A percentile compares a stretch with the other conserved stretches of the same genome.
Evolutionary conservation across 164 flowering plant species (phyloP).

Genomic region (Macadamia integrifolia): DNA sequence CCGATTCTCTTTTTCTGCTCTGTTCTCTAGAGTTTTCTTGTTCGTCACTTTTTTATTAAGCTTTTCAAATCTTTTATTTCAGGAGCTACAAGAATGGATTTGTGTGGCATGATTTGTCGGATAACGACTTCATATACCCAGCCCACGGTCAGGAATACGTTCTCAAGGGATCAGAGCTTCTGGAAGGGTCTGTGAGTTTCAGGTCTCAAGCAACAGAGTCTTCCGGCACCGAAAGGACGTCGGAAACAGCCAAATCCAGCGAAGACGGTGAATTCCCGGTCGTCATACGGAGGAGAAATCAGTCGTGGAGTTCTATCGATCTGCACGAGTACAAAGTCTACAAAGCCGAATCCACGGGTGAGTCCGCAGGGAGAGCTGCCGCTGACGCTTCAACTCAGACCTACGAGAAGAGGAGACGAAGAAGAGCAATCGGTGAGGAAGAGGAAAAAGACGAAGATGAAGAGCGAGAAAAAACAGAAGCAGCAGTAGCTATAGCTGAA

Average conservation of each 20-base stretch:
- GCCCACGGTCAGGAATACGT: conserved; percentile 85
- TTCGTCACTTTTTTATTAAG: no score
- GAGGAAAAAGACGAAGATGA: conserved; percentile 7
- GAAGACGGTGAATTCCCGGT: conserved; percentile 33
- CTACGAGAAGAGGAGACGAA: conserved; percentile 47
- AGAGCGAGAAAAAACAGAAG: no score
- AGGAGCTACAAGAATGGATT: conserved; percentile 93
- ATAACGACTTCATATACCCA: conserved; percentile 77
- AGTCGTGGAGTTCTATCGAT: conserved; percentile 77
- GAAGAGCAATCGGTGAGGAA: conserved; percentile 30
- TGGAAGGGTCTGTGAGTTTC: conserved; percentile 19
- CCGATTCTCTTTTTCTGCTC: background rate
- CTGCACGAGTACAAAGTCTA: conserved; percentile 75
- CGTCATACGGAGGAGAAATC: conserved; percentile 48
- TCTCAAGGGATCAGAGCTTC: conserved; percentile 89
- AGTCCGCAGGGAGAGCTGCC: conserved; percentile 36
- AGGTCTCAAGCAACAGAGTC: conserved; percentile 25
- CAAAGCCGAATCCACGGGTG: conserved; percentile 33
- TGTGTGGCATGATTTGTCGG: conserved; percentile 91
- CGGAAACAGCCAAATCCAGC: conserved; percentile 15
- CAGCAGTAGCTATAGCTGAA: background rate
- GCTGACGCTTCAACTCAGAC: conserved; percentile 86
- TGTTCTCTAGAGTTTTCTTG: background rate
- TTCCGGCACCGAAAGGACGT: conserved; percentile 17
- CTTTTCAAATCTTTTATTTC: background rate